Conservation (phyloP, 129 eudicot species). For the Escallonia herrerae region DNA sequence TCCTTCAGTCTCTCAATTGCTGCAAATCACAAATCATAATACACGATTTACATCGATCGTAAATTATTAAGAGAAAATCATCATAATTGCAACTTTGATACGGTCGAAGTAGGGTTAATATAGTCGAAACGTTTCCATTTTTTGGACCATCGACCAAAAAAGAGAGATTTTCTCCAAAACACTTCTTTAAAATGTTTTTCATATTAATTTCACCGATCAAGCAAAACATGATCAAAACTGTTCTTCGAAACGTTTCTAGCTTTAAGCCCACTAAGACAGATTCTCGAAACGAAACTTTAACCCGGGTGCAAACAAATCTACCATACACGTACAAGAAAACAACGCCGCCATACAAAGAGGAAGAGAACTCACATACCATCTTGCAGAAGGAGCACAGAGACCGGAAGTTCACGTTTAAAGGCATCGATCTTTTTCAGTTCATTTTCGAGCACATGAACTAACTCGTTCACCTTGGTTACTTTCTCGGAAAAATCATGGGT, state of each 20-base stretch:
- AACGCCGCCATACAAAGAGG: not conserved
- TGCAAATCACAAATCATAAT: conserved; percentile 8
- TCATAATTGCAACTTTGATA: too few species aligned
- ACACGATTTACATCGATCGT: not conserved
- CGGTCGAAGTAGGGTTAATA: too few species aligned
- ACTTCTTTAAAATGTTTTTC: too few species aligned
- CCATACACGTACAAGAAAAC: too few species aligned
- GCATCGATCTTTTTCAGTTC: conserved; percentile 35
- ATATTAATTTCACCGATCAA: too few species aligned
- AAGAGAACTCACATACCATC: conserved; percentile 32
- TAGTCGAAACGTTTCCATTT: too few species aligned
- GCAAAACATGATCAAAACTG: not conserved
- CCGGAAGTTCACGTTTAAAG: conserved; percentile 43
- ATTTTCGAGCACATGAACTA: conserved; percentile 21
- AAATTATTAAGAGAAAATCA: not conserved
- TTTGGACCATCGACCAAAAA: too few species aligned
- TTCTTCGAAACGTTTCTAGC: too few species aligned
- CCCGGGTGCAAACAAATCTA: too few species aligned
- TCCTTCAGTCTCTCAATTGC: conserved; percentile 38
- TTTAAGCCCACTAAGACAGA: too few species aligned
- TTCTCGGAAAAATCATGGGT: conserved; percentile 20
- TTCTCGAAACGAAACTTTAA: too few species aligned
- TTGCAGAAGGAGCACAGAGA: conserved; percentile 24
- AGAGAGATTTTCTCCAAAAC: too few species aligned
- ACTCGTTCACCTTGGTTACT: conserved; percentile 14